Percentiles rank a stretch among this genome's conserved stretches.
These are phyloP conservation scores for Acer negundo DNA, from an alignment of 345 rosid genomes.

Conservation along the genomic window DNA sequence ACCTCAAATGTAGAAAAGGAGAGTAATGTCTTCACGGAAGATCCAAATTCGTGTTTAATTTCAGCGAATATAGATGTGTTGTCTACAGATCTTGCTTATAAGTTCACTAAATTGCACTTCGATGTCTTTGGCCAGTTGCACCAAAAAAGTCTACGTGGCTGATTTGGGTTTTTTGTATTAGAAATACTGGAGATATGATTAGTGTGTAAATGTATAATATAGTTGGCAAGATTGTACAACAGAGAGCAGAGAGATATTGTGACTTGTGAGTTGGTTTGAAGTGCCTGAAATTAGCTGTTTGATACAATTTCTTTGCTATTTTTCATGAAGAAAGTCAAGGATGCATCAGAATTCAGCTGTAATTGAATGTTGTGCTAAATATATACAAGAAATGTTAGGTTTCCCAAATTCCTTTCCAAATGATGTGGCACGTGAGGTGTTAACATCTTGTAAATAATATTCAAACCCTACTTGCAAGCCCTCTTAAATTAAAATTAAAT, in stretches of 20 bases:
- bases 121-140: neutral
- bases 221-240: neutral
- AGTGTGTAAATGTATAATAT: neutral
- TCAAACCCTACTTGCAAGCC: no score
- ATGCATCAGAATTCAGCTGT: neutral
- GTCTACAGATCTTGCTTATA: neutral
- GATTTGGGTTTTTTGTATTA: neutral
- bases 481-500: no score
- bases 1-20: neutral
- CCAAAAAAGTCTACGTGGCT: neutral
- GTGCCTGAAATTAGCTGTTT: neutral
- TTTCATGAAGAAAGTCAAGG: neutral
- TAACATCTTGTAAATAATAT: no score
- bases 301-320: neutral
- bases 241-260: no score
- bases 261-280: neutral
- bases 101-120: neutral
- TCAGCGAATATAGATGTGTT: neutral
- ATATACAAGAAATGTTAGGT: no score
- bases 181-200: neutral
- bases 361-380: neutral
- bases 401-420: no score
- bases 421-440: no score
- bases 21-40: neutral
- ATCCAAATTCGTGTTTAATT: constrained; percentile 2